Evolutionary conservation across 2,329 filamentous ascomycete species (phyloP), one percentile per base, ranked within the genome.

Genomic region (Aspergillus brasiliensis): DNA sequence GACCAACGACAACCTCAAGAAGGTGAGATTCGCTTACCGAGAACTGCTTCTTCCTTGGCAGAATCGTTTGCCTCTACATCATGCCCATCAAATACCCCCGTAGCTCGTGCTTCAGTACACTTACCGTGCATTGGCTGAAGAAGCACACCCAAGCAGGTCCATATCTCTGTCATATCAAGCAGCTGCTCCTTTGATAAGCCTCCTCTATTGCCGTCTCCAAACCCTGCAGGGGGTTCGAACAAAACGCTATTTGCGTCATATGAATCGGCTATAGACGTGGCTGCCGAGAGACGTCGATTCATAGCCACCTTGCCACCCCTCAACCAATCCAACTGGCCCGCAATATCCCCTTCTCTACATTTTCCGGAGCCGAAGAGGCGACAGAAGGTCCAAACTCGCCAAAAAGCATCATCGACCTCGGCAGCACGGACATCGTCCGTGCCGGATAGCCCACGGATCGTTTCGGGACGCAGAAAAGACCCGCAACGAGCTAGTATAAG

Each of bases 321-420:
- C 10, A 89, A 74, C 86, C 86, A 89, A 66, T 88, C 85, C 64
- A 85, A 80, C 69, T 88, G 86, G 3, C 82, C 84, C 37, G 81
- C 77, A 34, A 87, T 76, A 60, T 88, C 85, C 28, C 85, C 82
- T 64, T 87, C 84, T 13, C 85, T 80, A 4, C 80, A 80, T 64
- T 85, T 87, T 0, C 80, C 80, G 52, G 79, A 81, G 1, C 86
- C 86, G 56, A 89, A 89, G 31, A 88, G 82, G 56, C 81, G 82
- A 71, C 86, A 88, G 72, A 88, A 89, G 0, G 83, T 86, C 86
- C 86, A 88, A 28, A 89, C 83, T 2, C 86, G 82, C 84, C 85
- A 88, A 51, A 88, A 80, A 0, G 86, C 86, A 70, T 87, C 81
- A 59, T 88, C 83, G 25, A 88, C 79, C 58, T 85, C 81, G 42